Conservation (phyloP, 768 basidiomycete species). For the Cyathus striatus region DNA sequence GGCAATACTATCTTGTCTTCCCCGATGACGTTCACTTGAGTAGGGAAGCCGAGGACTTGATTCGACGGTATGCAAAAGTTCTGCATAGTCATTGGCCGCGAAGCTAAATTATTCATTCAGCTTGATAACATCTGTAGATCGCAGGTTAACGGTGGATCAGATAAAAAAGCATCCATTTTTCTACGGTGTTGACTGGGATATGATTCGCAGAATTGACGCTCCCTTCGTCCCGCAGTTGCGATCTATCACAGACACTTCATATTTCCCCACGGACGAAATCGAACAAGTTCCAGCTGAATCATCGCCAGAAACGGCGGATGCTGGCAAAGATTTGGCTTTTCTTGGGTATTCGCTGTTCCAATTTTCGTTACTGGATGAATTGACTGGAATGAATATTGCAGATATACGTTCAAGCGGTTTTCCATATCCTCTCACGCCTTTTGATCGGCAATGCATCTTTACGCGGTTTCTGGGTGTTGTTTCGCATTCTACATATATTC, state of each 20-base stretch:
- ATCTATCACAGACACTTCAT: conserved; percentile 95
- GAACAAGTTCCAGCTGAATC: conserved; percentile 63
- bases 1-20: conserved; percentile 80
- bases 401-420: conserved; percentile 81
- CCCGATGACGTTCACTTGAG: conserved; percentile 95
- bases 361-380: background rate
- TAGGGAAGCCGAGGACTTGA: conserved; percentile 84
- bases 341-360: conserved; percentile 33
- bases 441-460: too few relatives aligned
- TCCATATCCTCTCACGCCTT: conserved; percentile 55
- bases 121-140: conserved; percentile 81
- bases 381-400: conserved; percentile 18
- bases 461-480: too few relatives aligned
- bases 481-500: too few relatives aligned
- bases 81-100: too few relatives aligned
- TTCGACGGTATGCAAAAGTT: conserved; percentile 62
- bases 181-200: conserved; percentile 91
- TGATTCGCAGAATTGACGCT: conserved; percentile 83
- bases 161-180: conserved; percentile 93
- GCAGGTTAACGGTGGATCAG: conserved; percentile 74
- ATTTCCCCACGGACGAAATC: conserved; percentile 94
- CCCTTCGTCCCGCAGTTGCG: conserved; percentile 95
- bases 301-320: conserved; percentile 30
- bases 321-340: conserved; percentile 61
- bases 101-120: conserved; percentile 37